Conservation (phyloP, 1,284 basidiomycete genomes). For the Malassezia psittaci region DNA sequence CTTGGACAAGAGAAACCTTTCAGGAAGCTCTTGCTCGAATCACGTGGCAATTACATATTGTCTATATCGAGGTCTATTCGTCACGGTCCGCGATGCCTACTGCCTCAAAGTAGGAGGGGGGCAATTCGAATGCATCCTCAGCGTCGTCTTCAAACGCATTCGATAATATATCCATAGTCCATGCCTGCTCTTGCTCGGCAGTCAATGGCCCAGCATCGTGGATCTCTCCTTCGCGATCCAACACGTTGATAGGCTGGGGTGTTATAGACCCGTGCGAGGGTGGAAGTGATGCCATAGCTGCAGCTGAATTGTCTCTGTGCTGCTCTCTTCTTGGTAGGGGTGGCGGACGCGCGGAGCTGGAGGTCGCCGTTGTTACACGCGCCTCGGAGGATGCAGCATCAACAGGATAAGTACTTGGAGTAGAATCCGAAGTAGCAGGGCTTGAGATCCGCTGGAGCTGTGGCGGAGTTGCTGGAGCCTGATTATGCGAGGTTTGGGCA, state of each 20-base stretch:
- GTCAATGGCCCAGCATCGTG: conserved; percentile 15
- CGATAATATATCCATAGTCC: conserved; percentile 16
- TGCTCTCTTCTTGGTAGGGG: background rate
- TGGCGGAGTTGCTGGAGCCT: background rate
- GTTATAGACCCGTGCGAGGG: background rate
- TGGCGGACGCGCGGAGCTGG: background rate
- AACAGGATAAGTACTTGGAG: background rate
- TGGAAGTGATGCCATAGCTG: background rate
- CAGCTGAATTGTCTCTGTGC: background rate
- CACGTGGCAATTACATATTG: conserved; percentile 1
- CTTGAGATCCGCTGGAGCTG: background rate
- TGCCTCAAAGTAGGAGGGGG: conserved; percentile 41
- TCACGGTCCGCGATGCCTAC: conserved; percentile 16
- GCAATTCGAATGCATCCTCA: conserved; percentile 28
- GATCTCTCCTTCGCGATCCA: background rate
- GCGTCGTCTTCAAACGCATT: conserved; percentile 19
- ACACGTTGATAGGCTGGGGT: background rate
- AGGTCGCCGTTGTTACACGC: too few species aligned
- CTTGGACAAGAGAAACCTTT: background rate
- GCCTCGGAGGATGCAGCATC: background rate
- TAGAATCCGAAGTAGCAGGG: background rate
- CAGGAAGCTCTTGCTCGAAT: background rate
- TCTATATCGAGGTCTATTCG: background rate
- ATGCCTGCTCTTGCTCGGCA: conserved; percentile 13
- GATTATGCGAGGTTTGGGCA: background rate